Percentiles rank a stretch among this genome's conserved stretches.
Conservation (phyloP, 2,329 filamentous ascomycete genomes). For the Aspergillus versicolor region DNA sequence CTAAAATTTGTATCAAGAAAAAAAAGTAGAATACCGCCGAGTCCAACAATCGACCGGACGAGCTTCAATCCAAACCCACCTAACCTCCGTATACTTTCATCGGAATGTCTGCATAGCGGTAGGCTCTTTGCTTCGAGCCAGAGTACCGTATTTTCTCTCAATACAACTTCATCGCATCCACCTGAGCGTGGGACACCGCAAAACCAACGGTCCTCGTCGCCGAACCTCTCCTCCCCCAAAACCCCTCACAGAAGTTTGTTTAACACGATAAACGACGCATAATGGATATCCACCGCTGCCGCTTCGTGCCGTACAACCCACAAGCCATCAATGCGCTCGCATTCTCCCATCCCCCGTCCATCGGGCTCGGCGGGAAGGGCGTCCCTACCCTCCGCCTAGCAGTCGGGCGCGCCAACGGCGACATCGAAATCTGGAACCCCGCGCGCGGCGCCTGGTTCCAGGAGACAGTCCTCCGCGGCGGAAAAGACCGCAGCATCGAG, state of each 20-base stretch:
- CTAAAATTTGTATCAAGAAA: slow-evolving; percentile 30
- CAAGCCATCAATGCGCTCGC: slow-evolving; percentile 92
- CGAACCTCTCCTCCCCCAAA: background rate
- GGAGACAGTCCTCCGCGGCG: slow-evolving; percentile 80
- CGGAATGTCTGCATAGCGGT: slow-evolving; percentile 24
- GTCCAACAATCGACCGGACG: slow-evolving; percentile 9
- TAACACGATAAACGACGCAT: slow-evolving; percentile 10
- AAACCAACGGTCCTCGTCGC: background rate
- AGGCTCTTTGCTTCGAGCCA: slow-evolving; percentile 22
- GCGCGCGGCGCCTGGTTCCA: slow-evolving; percentile 80
- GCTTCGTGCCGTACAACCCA: slow-evolving; percentile 89
- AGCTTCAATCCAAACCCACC: slow-evolving; percentile 3
- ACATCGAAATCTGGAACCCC: slow-evolving; percentile 98
- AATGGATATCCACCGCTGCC: slow-evolving; percentile 97
- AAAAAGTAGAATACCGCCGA: slow-evolving; percentile 17
- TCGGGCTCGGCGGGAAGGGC: slow-evolving; percentile 46
- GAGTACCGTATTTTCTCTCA: slow-evolving; percentile 10
- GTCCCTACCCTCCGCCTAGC: slow-evolving; percentile 72
- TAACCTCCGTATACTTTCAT: background rate
- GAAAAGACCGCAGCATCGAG: slow-evolving; percentile 83
- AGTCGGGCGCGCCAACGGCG: slow-evolving; percentile 87
- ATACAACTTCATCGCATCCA: slow-evolving; percentile 3
- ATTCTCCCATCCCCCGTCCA: slow-evolving; percentile 73
- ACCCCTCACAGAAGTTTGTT: background rate
- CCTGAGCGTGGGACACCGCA: background rate